Base-by-base conservation (phyloP, 2,329 filamentous ascomycete species). In the Neonectria hederae region DNA sequence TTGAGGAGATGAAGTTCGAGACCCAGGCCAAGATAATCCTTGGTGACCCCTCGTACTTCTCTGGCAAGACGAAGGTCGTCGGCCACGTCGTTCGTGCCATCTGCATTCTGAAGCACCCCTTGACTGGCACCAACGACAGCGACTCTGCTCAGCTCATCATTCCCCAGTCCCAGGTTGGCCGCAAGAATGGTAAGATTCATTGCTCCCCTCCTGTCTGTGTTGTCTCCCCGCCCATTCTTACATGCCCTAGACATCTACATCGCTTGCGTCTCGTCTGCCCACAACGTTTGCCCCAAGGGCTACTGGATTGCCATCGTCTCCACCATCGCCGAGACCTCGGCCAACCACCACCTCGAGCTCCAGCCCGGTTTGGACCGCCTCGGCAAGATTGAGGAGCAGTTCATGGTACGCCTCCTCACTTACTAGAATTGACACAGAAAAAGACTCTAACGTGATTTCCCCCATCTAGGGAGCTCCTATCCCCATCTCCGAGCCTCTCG, bases 221-320 rank as follows among this genome's bases (percentile, higher is more conserved):
- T 38, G 6, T 14, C 38, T 17, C 14, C 19, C 24, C 21, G 26
- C 8, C n/a, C 21, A 14, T 22, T 26, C 64, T 74, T 55, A 74
- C 43, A 22, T 22, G 8, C 11, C 6, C 14, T 69, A 96, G 93
- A 98, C 77, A 94, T 99, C 76, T 99, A 99, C 86, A 91, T 99
- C 77, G 95, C 96, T 62, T 92, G 96, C 79, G 94, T 99, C 64
- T 97, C 94, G 1, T 93, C 93, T 42, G 93, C 94, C 40, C 97
- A 99, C 85, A 98, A 97, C 75, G 97, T 99, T 74, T 98, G 95
- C 84, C 96, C 97, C 75, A 97, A 97, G 87, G 95, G 95, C 66
- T 98, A 97, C 88, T 99, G 97, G 86, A 93, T 99, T 74, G 96
- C 96, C 74, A 99, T 98, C 66, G 95, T 99, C 70, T 97, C 94